Base-by-base conservation (phyloP, 1,139 yeast species). In the Saccharomycopsis phalli region DNA sequence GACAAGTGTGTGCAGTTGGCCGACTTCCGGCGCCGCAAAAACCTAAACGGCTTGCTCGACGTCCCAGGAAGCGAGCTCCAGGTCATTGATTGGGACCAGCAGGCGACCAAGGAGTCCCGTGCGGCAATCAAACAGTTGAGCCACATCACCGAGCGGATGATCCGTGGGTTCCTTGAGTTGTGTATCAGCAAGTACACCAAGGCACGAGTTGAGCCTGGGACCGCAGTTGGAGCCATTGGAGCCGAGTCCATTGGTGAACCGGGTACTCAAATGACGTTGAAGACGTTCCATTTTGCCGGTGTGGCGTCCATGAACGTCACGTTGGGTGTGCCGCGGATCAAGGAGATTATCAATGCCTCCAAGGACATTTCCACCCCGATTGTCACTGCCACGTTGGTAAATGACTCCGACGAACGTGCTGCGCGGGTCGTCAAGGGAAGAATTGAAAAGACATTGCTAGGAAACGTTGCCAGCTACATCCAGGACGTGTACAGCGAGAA, bases 201-300 rank as follows among this genome's bases (percentile, higher is more conserved):
- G 51, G 95, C 99, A 11, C 81, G 80, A 61, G 97, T 93, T 18
- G 99, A 93, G 58, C 98, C 99, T 1, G 99, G 98, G 50, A 91
- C 98, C 6, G 98, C 99, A 2, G 98, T 91, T 38, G 98, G 98
- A 50, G 98, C 98, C 13, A 88, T 91, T 63, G 98, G 98, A 49
- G 98, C 98, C 0, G 98, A 91, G 57, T 84, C 95, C 27, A 91
- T 91, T 66, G 98, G 98, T 65, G 98, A 91, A 57, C 98, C 98
- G 8, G 98, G 98, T 62, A 91, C 98, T 1, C 98, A 91, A 63
- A 91, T 91, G 98, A 91, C 98, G 7, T 71, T 91, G 63, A 91
- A 91, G 64, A 91, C 98, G 56, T 91, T 91, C 84, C 98, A 91
- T 68, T 91, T 91, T 70, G 98, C 98, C 54, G 98, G 98, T 69